A percentile compares a stretch with the other conserved stretches of the same genome.
These are phyloP conservation scores for Peronosclerospora sorghi DNA, from an alignment of 352 stramenopile species.

Conservation along the genomic window DNA sequence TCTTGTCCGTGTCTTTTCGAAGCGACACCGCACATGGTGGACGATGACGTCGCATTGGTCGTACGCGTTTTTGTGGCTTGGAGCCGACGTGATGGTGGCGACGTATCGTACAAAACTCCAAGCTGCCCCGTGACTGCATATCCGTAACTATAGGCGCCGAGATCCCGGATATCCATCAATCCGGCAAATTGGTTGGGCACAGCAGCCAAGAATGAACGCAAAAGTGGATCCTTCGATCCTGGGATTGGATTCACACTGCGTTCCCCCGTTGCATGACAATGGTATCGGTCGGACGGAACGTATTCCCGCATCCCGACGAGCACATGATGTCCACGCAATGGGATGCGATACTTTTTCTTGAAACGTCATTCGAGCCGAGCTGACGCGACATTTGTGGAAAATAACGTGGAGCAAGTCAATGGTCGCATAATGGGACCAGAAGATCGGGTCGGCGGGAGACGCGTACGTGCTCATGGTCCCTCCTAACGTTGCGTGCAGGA, in stretches of 20 bases:
- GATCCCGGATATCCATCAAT: constrained; percentile 34
- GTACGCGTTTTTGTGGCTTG: constrained; percentile 4
- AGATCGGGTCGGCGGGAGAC: too few relatives aligned
- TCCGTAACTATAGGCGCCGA: constrained; percentile 42
- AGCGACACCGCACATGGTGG: constrained; percentile 6
- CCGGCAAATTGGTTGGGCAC: constrained; percentile 31
- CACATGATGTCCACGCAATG: constrained; percentile 41
- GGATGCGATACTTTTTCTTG: too few relatives aligned
- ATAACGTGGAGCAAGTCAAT: too few relatives aligned
- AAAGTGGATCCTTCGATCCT: constrained; percentile 16
- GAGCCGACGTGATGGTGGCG: constrained; percentile 13
- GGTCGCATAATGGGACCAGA: too few relatives aligned
- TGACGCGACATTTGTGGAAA: too few relatives aligned
- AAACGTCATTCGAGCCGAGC: too few relatives aligned
- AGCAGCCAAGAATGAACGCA: constrained; percentile 26
- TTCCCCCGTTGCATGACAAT: constrained; percentile 33
- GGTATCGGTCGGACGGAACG: constrained; percentile 36
- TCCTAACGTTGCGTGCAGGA: too few relatives aligned
- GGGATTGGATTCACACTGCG: constrained; percentile 23
- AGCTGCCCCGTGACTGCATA: constrained; percentile 38
- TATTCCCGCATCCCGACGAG: constrained; percentile 23
- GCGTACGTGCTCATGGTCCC: too few relatives aligned
- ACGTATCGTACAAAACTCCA: constrained; percentile 28
- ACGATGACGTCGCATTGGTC: constrained; percentile 2
- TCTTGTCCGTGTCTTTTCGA: constrained; percentile 11